Evolutionary conservation across 2,329 filamentous ascomycete species (phyloP).

Genomic region (Phialocephala subalpina): DNA sequence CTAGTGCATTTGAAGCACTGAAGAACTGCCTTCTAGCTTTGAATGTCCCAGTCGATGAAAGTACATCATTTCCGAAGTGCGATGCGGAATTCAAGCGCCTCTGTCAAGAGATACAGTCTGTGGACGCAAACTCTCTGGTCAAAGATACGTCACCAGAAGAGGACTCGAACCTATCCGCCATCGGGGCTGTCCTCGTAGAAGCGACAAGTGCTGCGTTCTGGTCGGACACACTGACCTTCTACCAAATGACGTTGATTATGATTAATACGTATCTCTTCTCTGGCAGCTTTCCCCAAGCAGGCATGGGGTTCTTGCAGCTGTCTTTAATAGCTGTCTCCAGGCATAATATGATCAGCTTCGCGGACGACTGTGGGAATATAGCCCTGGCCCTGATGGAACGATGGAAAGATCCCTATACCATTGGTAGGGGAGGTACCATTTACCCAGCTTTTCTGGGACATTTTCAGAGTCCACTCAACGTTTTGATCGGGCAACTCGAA

Average conservation of each 20-base stretch:
- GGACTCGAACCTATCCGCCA: conserved; percentile 62
- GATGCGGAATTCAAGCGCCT: conserved; percentile 75
- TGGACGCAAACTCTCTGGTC: conserved; percentile 57
- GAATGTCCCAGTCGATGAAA: conserved; percentile 68
- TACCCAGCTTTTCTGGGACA: conserved; percentile 76
- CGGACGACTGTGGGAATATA: conserved; percentile 67
- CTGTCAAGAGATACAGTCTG: conserved; percentile 62
- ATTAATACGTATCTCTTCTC: conserved; percentile 68
- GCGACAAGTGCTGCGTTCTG: conserved; percentile 77
- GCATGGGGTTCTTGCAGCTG: conserved; percentile 71
- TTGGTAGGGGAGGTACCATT: conserved; percentile 73
- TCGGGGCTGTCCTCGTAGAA: conserved; percentile 75
- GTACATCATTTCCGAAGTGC: conserved; percentile 77
- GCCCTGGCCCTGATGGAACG: conserved; percentile 70
- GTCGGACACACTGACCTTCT: conserved; percentile 74
- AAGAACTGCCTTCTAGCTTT: conserved; percentile 77
- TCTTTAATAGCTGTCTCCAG: conserved; percentile 71
- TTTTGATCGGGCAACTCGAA: conserved; percentile 67
- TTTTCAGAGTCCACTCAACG: conserved; percentile 65
- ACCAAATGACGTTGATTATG: conserved; percentile 72
- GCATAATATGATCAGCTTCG: conserved; percentile 74
- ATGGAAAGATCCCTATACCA: conserved; percentile 68
- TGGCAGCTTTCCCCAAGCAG: conserved; percentile 73
- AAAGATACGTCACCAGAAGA: conserved; percentile 51
- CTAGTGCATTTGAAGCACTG: conserved; percentile 72